Base-by-base conservation (phyloP, 768 basidiomycete species). In the Harrya chromipes region DNA sequence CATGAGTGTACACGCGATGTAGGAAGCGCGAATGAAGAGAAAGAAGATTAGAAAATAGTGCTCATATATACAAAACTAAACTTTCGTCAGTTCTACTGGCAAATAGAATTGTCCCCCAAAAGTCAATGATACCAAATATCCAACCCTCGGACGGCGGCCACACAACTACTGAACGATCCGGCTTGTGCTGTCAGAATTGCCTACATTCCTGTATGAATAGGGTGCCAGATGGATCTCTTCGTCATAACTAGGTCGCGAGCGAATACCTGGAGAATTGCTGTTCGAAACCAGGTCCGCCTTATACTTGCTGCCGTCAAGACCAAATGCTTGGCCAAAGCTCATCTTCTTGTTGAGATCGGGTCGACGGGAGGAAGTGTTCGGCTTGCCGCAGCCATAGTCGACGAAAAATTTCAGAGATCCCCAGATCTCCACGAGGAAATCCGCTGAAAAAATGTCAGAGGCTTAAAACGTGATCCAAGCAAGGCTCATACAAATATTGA, bases 381-480 rank as follows among this genome's bases (percentile, higher is more conserved):
- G 63, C 40, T 67, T 67, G 49, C 75, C 65, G 4, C 64, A 66
- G 23, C 48, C 11, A 54, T 64, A 72, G 58, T 72, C 69, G 48
- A 78, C 56, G 69, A 84, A 90, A 71, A 80, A 91, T 47, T 70
- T 72, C 52, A 87, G 50, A 3, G 87, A 88, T 49, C 71, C 65
- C 26, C 62, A 61, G 17, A 91, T 90, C 67, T 94, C 91, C 41
- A 68, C 39, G 1, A 64, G 55, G 59, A 91, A 90, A 61, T 92
- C 89, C 53, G 70, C 84, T 85, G 47, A 29, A 39, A 38, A 45
- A 5, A 39, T 16, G 47, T 60, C 31, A 60, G 52, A 43, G 42
- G 13, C 13, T 46, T 21, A 31, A 50, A 1, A 36, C n/a, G 16
- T 23, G 23, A 43, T 27, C 38, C 35, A 7, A 38, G 13, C 35